Evolutionary conservation across 768 basidiomycete species (phyloP).

Genomic region (Amanita rimosa): DNA sequence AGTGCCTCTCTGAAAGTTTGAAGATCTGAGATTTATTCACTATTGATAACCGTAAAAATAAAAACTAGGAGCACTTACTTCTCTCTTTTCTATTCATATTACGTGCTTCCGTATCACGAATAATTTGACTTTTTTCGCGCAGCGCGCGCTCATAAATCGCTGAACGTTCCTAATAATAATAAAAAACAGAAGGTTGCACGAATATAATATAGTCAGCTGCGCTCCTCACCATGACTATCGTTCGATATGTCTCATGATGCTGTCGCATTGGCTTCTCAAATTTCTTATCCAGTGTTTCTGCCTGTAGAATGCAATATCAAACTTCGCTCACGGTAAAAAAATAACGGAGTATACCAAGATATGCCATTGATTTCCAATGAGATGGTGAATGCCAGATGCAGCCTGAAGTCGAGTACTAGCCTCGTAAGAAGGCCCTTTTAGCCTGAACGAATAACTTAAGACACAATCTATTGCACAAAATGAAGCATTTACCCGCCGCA

Average conservation of each 20-base stretch:
- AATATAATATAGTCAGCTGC: neutral
- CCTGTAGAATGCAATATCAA: slow-evolving; percentile 28
- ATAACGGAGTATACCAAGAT: slow-evolving; percentile 50
- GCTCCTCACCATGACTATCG: slow-evolving; percentile 48
- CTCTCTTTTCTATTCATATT: slow-evolving; percentile 81
- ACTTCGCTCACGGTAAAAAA: slow-evolving; percentile 1
- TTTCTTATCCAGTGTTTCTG: slow-evolving; percentile 75
- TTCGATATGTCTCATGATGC: slow-evolving; percentile 71
- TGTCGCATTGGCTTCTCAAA: slow-evolving; percentile 87
- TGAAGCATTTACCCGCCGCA: slow-evolving; percentile 58
- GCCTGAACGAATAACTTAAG: slow-evolving; percentile 21
- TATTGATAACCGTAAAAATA: neutral
- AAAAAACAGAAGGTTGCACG: no score
- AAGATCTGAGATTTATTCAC: slow-evolving; percentile 43
- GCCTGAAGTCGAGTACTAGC: slow-evolving; percentile 76
- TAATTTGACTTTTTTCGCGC: slow-evolving; percentile 73
- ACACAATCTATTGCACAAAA: slow-evolving; percentile 1
- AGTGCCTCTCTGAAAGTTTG: slow-evolving; percentile 83
- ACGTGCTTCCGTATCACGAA: slow-evolving; percentile 74
- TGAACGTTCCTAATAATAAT: slow-evolving; percentile 58
- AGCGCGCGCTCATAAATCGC: slow-evolving; percentile 73
- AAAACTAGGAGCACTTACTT: slow-evolving; percentile 38
- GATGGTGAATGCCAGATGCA: slow-evolving; percentile 79
- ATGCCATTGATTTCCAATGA: slow-evolving; percentile 89
- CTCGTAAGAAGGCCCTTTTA: slow-evolving; percentile 76